Base-by-base conservation (phyloP, 805 yeast species). In the Hanseniaspora lindneri region DNA sequence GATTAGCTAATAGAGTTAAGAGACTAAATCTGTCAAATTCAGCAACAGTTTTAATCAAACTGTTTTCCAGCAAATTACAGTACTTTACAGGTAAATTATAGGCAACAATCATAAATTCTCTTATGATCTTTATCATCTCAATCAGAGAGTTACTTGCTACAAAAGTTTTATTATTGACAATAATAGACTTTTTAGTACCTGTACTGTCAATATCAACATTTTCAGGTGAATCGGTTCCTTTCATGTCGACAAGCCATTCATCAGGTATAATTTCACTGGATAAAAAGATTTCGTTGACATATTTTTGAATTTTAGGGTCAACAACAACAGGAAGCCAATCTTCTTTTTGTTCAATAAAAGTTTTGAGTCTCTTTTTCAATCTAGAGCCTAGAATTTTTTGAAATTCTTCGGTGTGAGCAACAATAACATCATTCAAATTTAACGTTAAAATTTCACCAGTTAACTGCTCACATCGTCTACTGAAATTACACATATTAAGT, bases 401-500 rank as follows among this genome's bases (percentile, higher is more conserved):
- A 59, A 76, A 87, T 48, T 73, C 71, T 51, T 72, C 76, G 3
- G 81, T 71, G 53, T 84, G 95, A 28, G 73, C 70, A n/a, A 72
- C 74, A 14, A 87, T 63, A 56, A 79, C 74, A 50, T 79, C 84
- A 46, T 80, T 76, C 25, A 89, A 65, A n/a, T 76, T 78, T 24
- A 72, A 69, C 0, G 76, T 70, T 13, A 72, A 62, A 7, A 74
- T 70, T 50, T 72, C 76, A 0, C 94, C 95, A 4, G 86, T 78
- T 4, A 88, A 74, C 13, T 77, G 70, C 61, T 92, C 97, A 61
- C 95, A 84, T 58, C 86, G 95, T 41, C 75, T 75, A 36, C 87
- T 68, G 59, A 88, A 88, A 20, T 80, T 69, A 0, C 80, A 74
- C 49, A 79, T 76, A 13, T 83, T 66, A 2, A 81, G 69, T 61